Evolutionary conservation across 2,329 filamentous ascomycete species (phyloP).

Genomic region (Dendrostoma leiphaemia): DNA sequence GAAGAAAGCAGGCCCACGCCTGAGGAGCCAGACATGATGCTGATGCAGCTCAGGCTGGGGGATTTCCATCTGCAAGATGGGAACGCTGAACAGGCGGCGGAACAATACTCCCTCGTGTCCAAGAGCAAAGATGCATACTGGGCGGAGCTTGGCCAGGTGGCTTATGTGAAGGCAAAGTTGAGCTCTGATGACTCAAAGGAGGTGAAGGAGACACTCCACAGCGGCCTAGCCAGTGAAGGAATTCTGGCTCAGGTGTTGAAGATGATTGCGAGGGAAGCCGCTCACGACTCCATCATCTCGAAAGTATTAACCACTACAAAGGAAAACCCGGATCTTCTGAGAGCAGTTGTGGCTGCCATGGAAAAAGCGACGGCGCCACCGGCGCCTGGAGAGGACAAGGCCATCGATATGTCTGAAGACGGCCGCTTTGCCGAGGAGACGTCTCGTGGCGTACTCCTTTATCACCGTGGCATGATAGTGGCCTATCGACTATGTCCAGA

Average conservation of each 20-base stretch:
- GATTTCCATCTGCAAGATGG: slow-evolving; percentile 9
- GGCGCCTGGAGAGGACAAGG: background rate
- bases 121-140: background rate
- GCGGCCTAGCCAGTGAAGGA: background rate
- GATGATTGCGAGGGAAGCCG: slow-evolving; percentile 16
- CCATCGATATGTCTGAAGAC: slow-evolving; percentile 11
- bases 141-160: background rate
- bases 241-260: slow-evolving; percentile 18
- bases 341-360: slow-evolving; percentile 12
- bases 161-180: background rate
- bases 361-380: background rate
- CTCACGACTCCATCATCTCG: slow-evolving; percentile 17
- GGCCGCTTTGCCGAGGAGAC: slow-evolving; percentile 10
- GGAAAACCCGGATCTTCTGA: slow-evolving; percentile 16
- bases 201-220: slow-evolving; percentile 1
- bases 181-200: background rate
- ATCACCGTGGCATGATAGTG: slow-evolving; percentile 16
- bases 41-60: slow-evolving; percentile 18
- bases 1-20: slow-evolving; percentile 18
- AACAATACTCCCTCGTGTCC: background rate
- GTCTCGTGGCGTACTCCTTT: slow-evolving; percentile 19
- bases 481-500: background rate
- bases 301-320: slow-evolving; percentile 20
- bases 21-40: slow-evolving; percentile 15
- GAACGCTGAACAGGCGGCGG: background rate